Base-by-base conservation (phyloP, 306 rosid species). In the Dalbergia oliveri region DNA sequence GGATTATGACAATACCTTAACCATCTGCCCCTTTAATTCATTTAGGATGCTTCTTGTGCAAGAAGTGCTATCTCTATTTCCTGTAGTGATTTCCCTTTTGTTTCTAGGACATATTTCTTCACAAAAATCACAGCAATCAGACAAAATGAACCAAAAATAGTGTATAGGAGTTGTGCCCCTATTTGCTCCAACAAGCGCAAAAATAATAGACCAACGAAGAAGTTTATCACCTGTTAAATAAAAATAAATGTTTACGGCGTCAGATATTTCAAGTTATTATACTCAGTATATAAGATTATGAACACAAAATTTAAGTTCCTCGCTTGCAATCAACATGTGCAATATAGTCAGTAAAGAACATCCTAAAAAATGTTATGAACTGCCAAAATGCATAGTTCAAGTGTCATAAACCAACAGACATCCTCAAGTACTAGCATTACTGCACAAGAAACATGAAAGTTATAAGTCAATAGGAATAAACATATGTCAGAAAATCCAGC, bases 41-140 rank as follows among this genome's bases (percentile, higher is more conserved):
- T 80, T 77, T 68, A 84, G 65, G 57, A 33, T 64, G 86, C 66
- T 72, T 85, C 81, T 82, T 86, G 78, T 13, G 95, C 88, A 79
- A 88, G 72, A 80, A 84, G 88, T 59, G 94, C 97, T 69, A 85
- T 72, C 87, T 93, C 97, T 81, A 93, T 93, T 89, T 93, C 97
- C 83, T 93, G 97, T 44, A 93, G 97, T 19, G 97, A 89, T 85
- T 91, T 93, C 79, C 97, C 97, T 83, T 93, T 93, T 8, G 97
- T 93, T 88, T 93, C 97, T 75, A 93, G 85, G 56, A 93, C 87
- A 86, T 83, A 84, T 82, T 87, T 91, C 88, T 87, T 89, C 89
- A 93, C 97, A 84, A 84, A 93, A 56, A 87, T 13, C 77, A 87
- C 94, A 4, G 93, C 91, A 31, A 76, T 3, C 81, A 86, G 35